Percentiles rank a stretch among this genome's conserved stretches.
Evolutionary conservation across 768 basidiomycete species (phyloP).

Genomic region (Auricularia heimuer): DNA sequence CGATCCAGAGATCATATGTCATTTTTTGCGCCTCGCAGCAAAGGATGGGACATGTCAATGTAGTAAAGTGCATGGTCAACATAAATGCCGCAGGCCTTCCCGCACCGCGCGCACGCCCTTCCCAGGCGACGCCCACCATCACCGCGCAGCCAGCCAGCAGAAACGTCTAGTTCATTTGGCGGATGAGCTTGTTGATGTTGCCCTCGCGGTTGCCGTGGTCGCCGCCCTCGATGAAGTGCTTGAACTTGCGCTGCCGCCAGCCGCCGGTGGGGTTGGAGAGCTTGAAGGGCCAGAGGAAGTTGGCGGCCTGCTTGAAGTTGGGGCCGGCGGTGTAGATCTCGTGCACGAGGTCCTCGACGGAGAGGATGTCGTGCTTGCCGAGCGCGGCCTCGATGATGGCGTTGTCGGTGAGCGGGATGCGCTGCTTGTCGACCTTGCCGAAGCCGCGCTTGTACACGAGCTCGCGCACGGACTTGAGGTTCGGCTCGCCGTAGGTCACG

Average conservation of each 20-base stretch:
- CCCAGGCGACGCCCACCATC: too few relatives aligned
- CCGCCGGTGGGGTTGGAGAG: constrained; percentile 98
- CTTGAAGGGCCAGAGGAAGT: constrained; percentile 99
- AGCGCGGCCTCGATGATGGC: constrained; percentile 83
- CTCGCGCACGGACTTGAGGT: constrained; percentile 93
- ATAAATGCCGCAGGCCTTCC: background rate
- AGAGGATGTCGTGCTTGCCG: constrained; percentile 92
- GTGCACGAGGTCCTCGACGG: constrained; percentile 93
- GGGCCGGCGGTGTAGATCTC: constrained; percentile 93
- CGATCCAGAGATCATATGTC: background rate
- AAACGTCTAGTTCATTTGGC: constrained; percentile 72
- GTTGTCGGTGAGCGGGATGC: constrained; percentile 92
- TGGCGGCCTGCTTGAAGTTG: constrained; percentile 94
- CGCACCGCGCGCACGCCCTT: background rate
- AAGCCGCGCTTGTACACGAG: constrained; percentile 99
- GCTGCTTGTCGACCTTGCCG: constrained; percentile 96
- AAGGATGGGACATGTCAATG: background rate
- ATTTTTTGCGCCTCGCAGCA: background rate
- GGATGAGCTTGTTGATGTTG: constrained; percentile 96
- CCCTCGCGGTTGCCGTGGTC: constrained; percentile 95
- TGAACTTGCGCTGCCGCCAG: constrained; percentile 97
- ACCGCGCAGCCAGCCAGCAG: background rate
- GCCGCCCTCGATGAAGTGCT: constrained; percentile 91
- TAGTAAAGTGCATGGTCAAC: background rate
- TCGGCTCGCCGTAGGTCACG: constrained; percentile 94